Percentiles rank a stretch among this genome's conserved stretches.
Evolutionary conservation across 2,329 filamentous ascomycete species (phyloP).

Genomic region (Mollisia scopiformis): DNA sequence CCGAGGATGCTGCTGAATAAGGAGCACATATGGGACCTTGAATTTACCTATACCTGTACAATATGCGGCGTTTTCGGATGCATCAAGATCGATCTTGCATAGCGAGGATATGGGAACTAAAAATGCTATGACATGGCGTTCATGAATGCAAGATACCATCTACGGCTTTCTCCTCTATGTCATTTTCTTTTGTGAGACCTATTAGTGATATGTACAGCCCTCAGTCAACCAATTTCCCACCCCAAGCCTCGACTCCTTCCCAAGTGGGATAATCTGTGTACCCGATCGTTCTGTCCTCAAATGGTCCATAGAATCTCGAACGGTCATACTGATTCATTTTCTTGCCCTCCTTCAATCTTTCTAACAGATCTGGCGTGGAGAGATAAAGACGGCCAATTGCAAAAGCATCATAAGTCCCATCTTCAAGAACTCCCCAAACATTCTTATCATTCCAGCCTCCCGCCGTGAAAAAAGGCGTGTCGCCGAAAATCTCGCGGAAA

Average conservation of each 20-base stretch:
- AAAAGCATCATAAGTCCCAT: constrained; percentile 49
- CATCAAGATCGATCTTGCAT: neutral
- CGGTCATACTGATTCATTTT: constrained; percentile 47
- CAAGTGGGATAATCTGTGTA: constrained; percentile 42
- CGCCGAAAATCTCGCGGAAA: constrained; percentile 54
- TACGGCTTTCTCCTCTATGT: neutral
- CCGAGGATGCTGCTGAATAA: neutral
- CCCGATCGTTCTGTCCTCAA: constrained; percentile 38
- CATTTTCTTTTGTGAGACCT: neutral
- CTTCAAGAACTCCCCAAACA: constrained; percentile 50
- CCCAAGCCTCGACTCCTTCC: constrained; percentile 21
- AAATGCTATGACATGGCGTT: neutral
- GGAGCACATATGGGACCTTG: neutral
- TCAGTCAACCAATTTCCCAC: constrained; percentile 8
- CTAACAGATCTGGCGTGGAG: constrained; percentile 51
- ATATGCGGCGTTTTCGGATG: neutral
- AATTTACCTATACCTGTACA: neutral
- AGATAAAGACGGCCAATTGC: constrained; percentile 51
- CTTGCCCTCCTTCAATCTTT: constrained; percentile 44
- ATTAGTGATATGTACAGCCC: neutral
- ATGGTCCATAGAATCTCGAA: constrained; percentile 47
- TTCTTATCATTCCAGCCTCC: constrained; percentile 57
- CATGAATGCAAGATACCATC: neutral
- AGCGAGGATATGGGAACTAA: neutral
- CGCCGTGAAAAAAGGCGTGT: constrained; percentile 57